These are phyloP conservation scores for Rheum nobile DNA, from an alignment of 148 eudicot species.

Conservation along the genomic window DNA sequence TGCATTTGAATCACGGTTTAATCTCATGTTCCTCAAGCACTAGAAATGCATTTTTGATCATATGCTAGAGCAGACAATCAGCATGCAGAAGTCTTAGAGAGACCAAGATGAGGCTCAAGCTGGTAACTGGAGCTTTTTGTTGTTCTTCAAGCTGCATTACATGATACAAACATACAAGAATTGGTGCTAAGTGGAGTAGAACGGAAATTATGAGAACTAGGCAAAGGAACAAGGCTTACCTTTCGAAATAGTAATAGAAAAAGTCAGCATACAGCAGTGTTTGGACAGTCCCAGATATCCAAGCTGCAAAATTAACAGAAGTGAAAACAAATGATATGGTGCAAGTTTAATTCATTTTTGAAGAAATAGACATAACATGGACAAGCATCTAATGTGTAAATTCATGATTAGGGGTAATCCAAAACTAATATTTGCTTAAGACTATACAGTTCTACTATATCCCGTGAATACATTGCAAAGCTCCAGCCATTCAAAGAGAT, in stretches of 20 bases:
- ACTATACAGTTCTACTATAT: too few species aligned
- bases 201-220: not conserved
- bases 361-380: not conserved
- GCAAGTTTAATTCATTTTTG: not conserved
- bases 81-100: not conserved
- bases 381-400: not conserved
- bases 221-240: constrained; percentile 29
- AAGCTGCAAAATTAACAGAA: constrained; percentile 38
- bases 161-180: not conserved
- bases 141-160: constrained; percentile 80
- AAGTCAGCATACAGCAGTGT: constrained; percentile 90
- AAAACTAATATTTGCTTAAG: not conserved
- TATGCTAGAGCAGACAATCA: not conserved
- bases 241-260: constrained; percentile 92
- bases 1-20: not conserved
- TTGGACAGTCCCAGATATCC: constrained; percentile 79
- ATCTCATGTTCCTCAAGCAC: not conserved
- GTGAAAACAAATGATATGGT: not conserved
- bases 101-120: constrained; percentile 29
- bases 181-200: not conserved
- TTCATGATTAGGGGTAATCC: not conserved
- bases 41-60: not conserved
- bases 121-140: constrained; percentile 69
- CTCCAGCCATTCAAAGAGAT: not conserved
- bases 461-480: not conserved